Conservation (phyloP, 495 filamentous ascomycete species). For the Trypethelium eluteriae region DNA sequence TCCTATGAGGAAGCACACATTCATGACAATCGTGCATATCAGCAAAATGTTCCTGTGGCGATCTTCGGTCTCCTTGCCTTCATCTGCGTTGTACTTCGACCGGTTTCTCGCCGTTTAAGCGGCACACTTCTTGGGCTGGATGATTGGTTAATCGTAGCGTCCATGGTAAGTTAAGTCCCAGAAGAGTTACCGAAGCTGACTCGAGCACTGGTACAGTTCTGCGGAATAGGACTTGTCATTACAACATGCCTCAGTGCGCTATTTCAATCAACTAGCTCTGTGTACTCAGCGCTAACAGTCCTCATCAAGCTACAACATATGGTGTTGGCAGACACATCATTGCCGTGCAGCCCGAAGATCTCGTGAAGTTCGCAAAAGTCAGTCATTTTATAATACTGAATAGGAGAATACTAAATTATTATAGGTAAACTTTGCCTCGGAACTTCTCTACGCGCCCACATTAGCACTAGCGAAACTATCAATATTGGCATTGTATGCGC, state of each 20-base stretch:
- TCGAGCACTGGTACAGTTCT: background rate
- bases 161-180: background rate
- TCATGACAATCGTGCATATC: slow-evolving; percentile 8
- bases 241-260: background rate
- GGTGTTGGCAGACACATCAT: background rate
- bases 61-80: background rate
- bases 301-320: background rate
- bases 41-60: background rate
- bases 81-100: slow-evolving; percentile 1
- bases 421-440: background rate
- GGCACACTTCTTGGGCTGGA: background rate
- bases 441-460: background rate
- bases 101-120: background rate
- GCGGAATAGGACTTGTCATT: background rate
- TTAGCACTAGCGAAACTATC: slow-evolving; percentile 3
- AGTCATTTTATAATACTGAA: background rate
- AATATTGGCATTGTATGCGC: slow-evolving; percentile 4
- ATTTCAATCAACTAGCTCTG: background rate
- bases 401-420: background rate
- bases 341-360: background rate
- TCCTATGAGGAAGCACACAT: background rate
- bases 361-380: slow-evolving; percentile 1
- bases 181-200: background rate
- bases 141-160: slow-evolving; percentile 2
- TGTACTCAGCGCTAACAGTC: background rate